These are phyloP conservation scores for Coemansia sp. DNA, from an alignment of 192 early-diverging fungal genomes.

Conservation along the genomic window DNA sequence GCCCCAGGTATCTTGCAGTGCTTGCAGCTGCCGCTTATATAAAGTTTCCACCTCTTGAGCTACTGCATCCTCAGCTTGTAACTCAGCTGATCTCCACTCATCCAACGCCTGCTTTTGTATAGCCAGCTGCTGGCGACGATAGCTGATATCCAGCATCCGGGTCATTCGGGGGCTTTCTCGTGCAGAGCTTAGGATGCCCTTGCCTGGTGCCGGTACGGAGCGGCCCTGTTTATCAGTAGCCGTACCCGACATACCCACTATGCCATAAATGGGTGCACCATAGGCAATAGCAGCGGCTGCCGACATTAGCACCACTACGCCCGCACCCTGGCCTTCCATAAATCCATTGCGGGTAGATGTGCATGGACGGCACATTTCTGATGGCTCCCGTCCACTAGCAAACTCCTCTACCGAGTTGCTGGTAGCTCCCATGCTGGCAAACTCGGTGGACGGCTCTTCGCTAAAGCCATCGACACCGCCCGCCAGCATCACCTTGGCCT, in stretches of 20 bases:
- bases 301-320: constrained; percentile 87
- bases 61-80: constrained; percentile 41
- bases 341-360: constrained; percentile 87
- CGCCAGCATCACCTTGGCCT: constrained; percentile 88
- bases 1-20: constrained; percentile 62
- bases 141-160: constrained; percentile 73
- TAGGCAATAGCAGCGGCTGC: constrained; percentile 84
- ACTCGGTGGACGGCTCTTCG: constrained; percentile 85
- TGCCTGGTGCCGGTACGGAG: constrained; percentile 90
- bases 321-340: constrained; percentile 90
- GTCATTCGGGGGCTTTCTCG: constrained; percentile 59
- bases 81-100: not conserved
- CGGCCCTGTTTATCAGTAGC: constrained; percentile 94
- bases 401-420: constrained; percentile 80
- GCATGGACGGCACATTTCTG: constrained; percentile 88
- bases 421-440: constrained; percentile 95
- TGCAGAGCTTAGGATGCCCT: constrained; percentile 89
- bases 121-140: constrained; percentile 68
- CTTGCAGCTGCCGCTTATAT: constrained; percentile 28
- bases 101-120: not conserved
- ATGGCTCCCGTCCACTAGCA: constrained; percentile 77
- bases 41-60: too few relatives aligned
- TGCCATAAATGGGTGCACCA: constrained; percentile 89
- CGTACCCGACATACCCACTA: constrained; percentile 82
- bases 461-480: constrained; percentile 90